Base-by-base conservation (phyloP, 805 yeast species). In the Pichia ethanolica region DNA sequence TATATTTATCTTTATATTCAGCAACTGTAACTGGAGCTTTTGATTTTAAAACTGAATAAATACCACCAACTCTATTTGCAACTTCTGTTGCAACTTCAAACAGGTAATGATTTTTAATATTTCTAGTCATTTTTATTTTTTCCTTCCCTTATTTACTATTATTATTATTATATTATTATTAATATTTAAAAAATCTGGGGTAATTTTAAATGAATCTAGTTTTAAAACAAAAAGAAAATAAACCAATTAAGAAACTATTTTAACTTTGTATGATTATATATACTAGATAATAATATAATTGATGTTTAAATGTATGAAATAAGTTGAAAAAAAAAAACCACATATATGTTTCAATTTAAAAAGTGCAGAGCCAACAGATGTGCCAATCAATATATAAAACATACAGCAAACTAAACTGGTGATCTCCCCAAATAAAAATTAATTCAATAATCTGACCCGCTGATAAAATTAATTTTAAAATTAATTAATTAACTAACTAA, bases 31-130 rank as follows among this genome's bases (percentile, higher is more conserved):
- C 89, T 8, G 97, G 97, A 7, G 97, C 97, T 69, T 91, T 91
- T 10, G 97, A 88, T 67, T 93, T 93, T 62, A 91, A 77, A 46
- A 91, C 99, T 7, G 98, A 90, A 71, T 91, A 91, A 66, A 91
- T 91, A 36, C 99, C 99, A 45, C 99, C 99, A 26, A 91, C 98
- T 60, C 95, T 77, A 72, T 93, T 90, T 60, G 98, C 98, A 46
- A 91, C 97, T 66, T 91, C 99, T 2, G 99, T 91, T 53, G 98
- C 96, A 42, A 88, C 85, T 71, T 91, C 99, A 62, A 91, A 89
- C 45, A 93, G 76, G 48, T 90, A 73, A 64, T 89, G 97, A 66
- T 87, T 83, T 60, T 84, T 80, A 53, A 91, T 82, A 72, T 89
- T 96, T 70, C 98, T 79, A 33, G 85, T 71, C 89, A 85, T 84